These are phyloP conservation scores for Fusarium acutatum DNA, from an alignment of 2,329 filamentous ascomycete genomes.

Conservation along the genomic window DNA sequence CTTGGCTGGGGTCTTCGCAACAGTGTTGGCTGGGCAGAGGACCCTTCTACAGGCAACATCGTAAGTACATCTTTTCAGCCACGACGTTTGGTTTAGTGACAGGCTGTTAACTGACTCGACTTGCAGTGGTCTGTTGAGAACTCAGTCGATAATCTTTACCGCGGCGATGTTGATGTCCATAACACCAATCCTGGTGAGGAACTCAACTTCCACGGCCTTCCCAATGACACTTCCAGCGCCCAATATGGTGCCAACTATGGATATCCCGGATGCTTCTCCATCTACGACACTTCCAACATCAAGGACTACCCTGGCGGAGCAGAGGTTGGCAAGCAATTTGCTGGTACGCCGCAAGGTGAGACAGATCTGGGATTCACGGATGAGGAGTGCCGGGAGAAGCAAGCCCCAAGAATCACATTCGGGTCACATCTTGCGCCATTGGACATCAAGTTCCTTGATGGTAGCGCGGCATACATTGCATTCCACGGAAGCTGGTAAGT, in stretches of 20 bases:
- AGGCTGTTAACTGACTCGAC: not conserved
- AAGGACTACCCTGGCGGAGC: not conserved
- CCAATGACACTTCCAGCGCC: not conserved
- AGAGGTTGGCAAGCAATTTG: slow-evolving; percentile 2
- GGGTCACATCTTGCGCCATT: slow-evolving; percentile 5
- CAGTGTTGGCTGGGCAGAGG: slow-evolving; percentile 9
- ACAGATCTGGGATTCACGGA: slow-evolving; percentile 5
- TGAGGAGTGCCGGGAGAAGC: slow-evolving; percentile 3
- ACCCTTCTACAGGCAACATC: not conserved
- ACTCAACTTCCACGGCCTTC: slow-evolving; percentile 6
- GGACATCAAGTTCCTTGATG: slow-evolving; percentile 3
- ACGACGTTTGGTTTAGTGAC: accelerated
- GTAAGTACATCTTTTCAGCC: not conserved
- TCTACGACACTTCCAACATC: not conserved
- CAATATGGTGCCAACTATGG: slow-evolving; percentile 3
- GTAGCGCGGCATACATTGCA: not conserved
- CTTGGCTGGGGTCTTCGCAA: slow-evolving; percentile 10
- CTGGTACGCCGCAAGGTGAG: not conserved
- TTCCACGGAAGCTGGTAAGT: slow-evolving; percentile 8
- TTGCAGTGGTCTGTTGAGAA: slow-evolving; percentile 7
- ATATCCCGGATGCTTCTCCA: slow-evolving; percentile 7
- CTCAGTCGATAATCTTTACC: slow-evolving; percentile 11
- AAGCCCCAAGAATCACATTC: not conserved
- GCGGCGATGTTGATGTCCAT: not conserved
- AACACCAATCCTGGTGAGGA: slow-evolving; percentile 10